Evolutionary conservation across 2,329 filamentous ascomycete species (phyloP).

Genomic region (Cadophora malorum): DNA sequence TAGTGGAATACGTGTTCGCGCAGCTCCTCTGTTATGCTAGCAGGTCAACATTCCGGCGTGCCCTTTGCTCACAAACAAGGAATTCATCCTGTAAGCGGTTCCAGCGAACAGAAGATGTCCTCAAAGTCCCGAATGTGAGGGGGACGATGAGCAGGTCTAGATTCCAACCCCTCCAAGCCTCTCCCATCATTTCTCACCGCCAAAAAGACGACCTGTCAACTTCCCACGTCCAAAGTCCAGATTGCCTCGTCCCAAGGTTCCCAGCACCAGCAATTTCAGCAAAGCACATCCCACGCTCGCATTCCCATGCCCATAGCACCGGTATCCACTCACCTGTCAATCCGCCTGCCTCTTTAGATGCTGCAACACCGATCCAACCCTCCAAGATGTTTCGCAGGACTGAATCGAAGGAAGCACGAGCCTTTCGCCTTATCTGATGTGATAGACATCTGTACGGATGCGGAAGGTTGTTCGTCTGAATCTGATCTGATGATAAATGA

Average conservation of each 20-base stretch:
- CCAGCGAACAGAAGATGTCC: neutral
- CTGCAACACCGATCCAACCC: neutral
- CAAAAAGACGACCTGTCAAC: conserved; percentile 2
- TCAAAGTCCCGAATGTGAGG: neutral
- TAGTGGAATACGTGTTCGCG: neutral
- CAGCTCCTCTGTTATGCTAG: neutral
- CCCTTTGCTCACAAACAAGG: neutral
- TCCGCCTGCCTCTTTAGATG: conserved; percentile 6
- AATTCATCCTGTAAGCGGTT: neutral
- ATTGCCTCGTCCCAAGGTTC: conserved; percentile 14
- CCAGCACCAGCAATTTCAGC: neutral
- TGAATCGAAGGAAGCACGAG: neutral
- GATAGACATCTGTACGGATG: neutral
- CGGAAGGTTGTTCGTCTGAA: conserved; percentile 5
- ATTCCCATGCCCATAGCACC: conserved; percentile 1
- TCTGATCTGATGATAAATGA: neutral
- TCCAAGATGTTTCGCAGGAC: neutral
- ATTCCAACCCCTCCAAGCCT: conserved; percentile 8
- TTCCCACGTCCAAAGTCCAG: conserved; percentile 8
- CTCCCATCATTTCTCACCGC: conserved; percentile 7
- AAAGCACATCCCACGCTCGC: conserved; percentile 1
- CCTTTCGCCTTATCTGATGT: conserved; percentile 6
- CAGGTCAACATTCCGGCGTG: neutral
- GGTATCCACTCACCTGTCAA: conserved; percentile 15
- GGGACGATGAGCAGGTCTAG: neutral